Conservation (phyloP, 345 rosid species). For the Gynandropsis gynandra region DNA sequence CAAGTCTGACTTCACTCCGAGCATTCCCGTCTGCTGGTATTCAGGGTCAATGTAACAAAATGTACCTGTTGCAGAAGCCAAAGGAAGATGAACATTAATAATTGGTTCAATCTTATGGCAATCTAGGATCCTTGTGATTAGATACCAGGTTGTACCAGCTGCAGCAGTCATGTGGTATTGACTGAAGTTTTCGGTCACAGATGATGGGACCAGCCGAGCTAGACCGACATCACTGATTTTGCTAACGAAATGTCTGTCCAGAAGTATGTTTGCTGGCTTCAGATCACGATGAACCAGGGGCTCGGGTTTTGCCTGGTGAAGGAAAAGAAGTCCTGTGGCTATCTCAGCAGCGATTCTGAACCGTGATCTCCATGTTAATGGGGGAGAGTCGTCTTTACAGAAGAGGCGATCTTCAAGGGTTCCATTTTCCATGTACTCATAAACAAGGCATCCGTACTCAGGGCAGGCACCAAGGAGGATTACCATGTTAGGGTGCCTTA, state of each 20-base stretch:
- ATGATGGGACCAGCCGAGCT: constrained; percentile 61
- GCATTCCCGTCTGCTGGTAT: constrained; percentile 78
- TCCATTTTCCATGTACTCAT: constrained; percentile 89
- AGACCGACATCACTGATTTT: constrained; percentile 77
- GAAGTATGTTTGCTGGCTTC: constrained; percentile 82
- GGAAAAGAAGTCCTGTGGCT: constrained; percentile 64
- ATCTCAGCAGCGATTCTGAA: constrained; percentile 74
- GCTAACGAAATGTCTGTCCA: constrained; percentile 50
- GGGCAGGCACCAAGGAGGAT: constrained; percentile 89
- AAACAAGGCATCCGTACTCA: constrained; percentile 72
- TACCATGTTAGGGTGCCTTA: constrained; percentile 87
- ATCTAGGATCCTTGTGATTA: constrained; percentile 8
- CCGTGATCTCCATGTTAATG: constrained; percentile 60
- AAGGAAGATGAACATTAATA: constrained; percentile 1
- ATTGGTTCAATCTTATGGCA: constrained; percentile 11
- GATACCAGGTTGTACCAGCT: constrained; percentile 42
- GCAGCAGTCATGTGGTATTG: constrained; percentile 64
- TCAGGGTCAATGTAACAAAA: constrained; percentile 85
- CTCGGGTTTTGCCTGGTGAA: constrained; percentile 82
- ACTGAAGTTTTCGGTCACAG: constrained; percentile 35
- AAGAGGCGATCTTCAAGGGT: constrained; percentile 80
- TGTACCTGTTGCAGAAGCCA: constrained; percentile 32
- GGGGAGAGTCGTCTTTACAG: constrained; percentile 50
- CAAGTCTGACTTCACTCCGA: constrained; percentile 80
- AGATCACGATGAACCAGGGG: constrained; percentile 84